These are phyloP conservation scores for Epichloe aotearoae DNA, from an alignment of 2,329 filamentous ascomycete species.

Conservation along the genomic window DNA sequence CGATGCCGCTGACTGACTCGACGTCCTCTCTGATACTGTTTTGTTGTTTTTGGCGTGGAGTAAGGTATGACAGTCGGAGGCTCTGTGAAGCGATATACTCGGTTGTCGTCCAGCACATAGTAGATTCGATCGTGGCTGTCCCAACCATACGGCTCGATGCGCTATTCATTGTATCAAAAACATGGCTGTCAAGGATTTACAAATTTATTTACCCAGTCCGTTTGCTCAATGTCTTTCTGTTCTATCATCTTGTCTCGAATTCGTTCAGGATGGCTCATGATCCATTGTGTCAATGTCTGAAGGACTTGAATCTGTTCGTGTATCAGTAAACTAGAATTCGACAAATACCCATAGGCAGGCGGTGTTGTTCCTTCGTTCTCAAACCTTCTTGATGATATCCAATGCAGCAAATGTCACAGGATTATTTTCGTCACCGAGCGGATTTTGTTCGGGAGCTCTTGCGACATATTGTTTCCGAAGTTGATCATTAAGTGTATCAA, in stretches of 20 bases:
- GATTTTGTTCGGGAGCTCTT: conserved; percentile 70
- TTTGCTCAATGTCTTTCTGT: conserved; percentile 67
- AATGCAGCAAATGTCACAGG: conserved; percentile 68
- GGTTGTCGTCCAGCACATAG: conserved; percentile 85
- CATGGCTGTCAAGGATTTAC: conserved; percentile 5
- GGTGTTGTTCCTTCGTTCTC: conserved; percentile 2
- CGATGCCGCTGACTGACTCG: conserved; percentile 64
- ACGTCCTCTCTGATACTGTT: conserved; percentile 33
- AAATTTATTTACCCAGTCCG: conserved; percentile 54
- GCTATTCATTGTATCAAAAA: conserved; percentile 25
- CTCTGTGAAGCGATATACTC: conserved; percentile 80
- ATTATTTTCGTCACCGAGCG: conserved; percentile 66
- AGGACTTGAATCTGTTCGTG: conserved; percentile 52
- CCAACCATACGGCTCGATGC: conserved; percentile 77
- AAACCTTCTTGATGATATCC: conserved; percentile 66
- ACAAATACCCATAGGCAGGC: neutral
- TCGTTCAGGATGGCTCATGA: conserved; percentile 73
- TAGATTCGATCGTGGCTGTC: conserved; percentile 78
- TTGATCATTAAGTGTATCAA: conserved; percentile 86
- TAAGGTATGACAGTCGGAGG: conserved; percentile 48
- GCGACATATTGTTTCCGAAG: conserved; percentile 74
- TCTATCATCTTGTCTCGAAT: conserved; percentile 79
- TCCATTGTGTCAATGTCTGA: conserved; percentile 82
- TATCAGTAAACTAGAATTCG: neutral
- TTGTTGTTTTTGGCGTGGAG: conserved; percentile 52